These are phyloP conservation scores for Coniochaeta hoffmannii DNA, from an alignment of 2,329 filamentous ascomycete genomes.

Conservation along the genomic window DNA sequence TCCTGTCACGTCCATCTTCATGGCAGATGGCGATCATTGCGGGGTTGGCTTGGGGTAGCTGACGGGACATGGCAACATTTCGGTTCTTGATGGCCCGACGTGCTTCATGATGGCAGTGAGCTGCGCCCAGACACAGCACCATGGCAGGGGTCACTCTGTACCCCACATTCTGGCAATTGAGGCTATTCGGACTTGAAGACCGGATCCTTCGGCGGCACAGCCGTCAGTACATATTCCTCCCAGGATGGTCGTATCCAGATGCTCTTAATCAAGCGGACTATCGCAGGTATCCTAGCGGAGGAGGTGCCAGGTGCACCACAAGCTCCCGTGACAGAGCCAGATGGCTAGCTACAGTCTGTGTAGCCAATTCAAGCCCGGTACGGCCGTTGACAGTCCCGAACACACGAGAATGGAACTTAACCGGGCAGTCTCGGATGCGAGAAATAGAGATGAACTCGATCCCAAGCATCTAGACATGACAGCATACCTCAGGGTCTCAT, in stretches of 20 bases:
- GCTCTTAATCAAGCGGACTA: neutral
- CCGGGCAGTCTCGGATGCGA: too few species aligned
- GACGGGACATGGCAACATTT: neutral
- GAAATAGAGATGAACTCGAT: too few species aligned
- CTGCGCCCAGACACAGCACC: too few species aligned
- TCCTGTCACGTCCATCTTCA: neutral
- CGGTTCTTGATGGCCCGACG: slow-evolving; percentile 1
- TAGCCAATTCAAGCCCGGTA: neutral
- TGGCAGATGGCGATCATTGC: neutral
- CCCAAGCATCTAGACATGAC: too few species aligned
- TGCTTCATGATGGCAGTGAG: too few species aligned
- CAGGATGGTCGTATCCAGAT: neutral
- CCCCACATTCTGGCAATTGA: slow-evolving; percentile 2
- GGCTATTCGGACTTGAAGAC: slow-evolving; percentile 1
- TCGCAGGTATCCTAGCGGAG: too few species aligned
- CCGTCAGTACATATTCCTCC: neutral
- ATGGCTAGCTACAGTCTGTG: neutral
- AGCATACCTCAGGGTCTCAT: too few species aligned
- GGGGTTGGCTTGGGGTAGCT: neutral
- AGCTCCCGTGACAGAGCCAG: neutral
- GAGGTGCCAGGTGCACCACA: too few species aligned
- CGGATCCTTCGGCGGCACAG: neutral
- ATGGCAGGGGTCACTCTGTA: neutral
- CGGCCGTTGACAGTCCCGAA: neutral
- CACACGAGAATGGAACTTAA: neutral